These are phyloP conservation scores for Rhipidocladum racemiflorum DNA, from an alignment of 176 grass and related monocot genomes.

Conservation along the genomic window DNA sequence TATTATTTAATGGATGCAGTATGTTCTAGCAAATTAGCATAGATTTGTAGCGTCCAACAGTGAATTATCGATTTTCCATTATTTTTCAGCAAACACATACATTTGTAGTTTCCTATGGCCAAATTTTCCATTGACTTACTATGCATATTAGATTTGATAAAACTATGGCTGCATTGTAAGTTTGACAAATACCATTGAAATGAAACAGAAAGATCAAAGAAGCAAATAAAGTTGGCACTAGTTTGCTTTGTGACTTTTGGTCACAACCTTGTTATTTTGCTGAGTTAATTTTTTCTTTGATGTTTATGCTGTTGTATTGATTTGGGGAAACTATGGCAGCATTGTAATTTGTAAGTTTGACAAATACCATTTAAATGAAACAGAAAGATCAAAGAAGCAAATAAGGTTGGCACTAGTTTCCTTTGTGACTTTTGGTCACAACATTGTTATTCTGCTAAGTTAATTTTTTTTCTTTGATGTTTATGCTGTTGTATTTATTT, in stretches of 20 bases:
- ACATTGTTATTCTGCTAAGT: not conserved
- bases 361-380: not conserved
- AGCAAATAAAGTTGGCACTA: not conserved
- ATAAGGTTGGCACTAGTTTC: not conserved
- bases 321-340: not conserved
- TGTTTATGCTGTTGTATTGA: not conserved
- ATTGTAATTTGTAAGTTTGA: too few species aligned
- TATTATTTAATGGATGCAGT: not conserved
- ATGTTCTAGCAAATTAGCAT: not conserved
- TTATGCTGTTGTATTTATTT: not conserved
- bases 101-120: not conserved
- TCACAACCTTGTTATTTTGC: not conserved
- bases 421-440: not conserved
- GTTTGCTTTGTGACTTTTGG: not conserved
- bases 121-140: not conserved
- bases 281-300: not conserved
- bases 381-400: not conserved
- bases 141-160: constrained; percentile 18
- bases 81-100: not conserved
- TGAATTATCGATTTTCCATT: not conserved
- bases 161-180: not conserved
- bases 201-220: not conserved
- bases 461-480: not conserved
- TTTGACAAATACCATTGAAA: not conserved
- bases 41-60: not conserved